phyloP scores from a whole-genome alignment of 2,329 filamentous ascomycete genomes.

The Trichoderma semiorbis region DNA sequence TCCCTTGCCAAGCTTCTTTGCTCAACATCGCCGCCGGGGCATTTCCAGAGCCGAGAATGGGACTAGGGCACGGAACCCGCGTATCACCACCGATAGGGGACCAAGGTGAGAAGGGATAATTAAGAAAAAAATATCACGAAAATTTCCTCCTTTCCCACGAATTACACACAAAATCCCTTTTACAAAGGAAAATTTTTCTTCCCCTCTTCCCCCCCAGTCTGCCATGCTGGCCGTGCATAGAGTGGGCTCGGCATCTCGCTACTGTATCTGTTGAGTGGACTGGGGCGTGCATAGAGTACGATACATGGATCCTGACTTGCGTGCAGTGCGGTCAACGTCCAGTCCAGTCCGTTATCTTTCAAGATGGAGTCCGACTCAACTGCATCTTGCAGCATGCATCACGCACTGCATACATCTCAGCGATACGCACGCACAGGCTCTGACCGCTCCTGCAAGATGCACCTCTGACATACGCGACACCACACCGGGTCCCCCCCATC shows the following conservation, averaged over 20 bases:
- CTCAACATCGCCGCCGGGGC: background rate
- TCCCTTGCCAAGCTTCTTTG: background rate
- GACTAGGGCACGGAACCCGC: background rate
- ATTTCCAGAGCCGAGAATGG: background rate
- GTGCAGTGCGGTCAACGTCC: background rate
- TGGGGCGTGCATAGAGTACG: background rate
- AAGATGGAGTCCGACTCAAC: background rate
- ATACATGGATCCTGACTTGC: constrained; percentile 12
- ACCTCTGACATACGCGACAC: constrained; percentile 7
- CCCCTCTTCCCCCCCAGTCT: background rate
- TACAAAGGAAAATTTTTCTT: background rate
- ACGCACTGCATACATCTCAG: background rate
- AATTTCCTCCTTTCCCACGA: background rate
- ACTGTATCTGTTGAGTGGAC: background rate
- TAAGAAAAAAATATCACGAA: background rate
- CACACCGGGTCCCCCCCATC: background rate
- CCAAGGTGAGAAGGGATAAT: background rate
- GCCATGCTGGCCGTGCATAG: constrained; percentile 14
- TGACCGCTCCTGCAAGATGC: constrained; percentile 18
- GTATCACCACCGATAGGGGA: background rate
- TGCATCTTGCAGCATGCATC: constrained; percentile 11
- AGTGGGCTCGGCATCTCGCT: constrained; percentile 9
- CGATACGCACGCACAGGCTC: constrained; percentile 4
- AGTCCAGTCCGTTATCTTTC: constrained; percentile 8
- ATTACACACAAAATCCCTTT: background rate